Evolutionary conservation across 2,329 filamentous ascomycete species (phyloP).

Genomic region (Plenodomus lindquistii): DNA sequence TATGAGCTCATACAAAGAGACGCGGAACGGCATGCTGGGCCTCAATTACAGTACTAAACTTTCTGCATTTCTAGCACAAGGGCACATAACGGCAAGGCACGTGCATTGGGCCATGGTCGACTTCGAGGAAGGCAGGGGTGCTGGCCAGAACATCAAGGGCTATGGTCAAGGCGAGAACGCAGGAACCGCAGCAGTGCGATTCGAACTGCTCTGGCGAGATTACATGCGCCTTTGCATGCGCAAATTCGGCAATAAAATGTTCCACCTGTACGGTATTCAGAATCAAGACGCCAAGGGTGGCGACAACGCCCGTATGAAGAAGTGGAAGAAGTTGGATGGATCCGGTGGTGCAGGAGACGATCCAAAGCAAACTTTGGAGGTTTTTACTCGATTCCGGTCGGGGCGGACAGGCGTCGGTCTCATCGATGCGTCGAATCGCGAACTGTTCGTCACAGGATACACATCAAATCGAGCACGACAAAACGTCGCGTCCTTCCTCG

Average conservation of each 20-base stretch:
- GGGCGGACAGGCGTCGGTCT: constrained; percentile 76
- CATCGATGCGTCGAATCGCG: constrained; percentile 76
- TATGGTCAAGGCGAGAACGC: constrained; percentile 73
- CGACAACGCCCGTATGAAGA: constrained; percentile 44
- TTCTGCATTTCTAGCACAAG: constrained; percentile 72
- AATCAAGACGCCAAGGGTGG: constrained; percentile 22
- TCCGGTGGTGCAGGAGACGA: constrained; percentile 45
- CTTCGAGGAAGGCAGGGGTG: constrained; percentile 66
- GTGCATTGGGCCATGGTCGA: constrained; percentile 69
- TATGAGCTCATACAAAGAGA: constrained; percentile 68
- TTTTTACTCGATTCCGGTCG: constrained; percentile 62
- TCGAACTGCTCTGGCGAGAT: constrained; percentile 76
- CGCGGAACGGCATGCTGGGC: constrained; percentile 72
- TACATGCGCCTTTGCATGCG: constrained; percentile 77
- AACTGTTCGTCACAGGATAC: constrained; percentile 75
- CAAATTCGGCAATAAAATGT: constrained; percentile 70
- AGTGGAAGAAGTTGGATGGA: constrained; percentile 34
- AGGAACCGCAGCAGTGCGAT: constrained; percentile 69
- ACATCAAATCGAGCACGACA: constrained; percentile 76
- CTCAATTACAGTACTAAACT: constrained; percentile 75
- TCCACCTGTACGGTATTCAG: constrained; percentile 66
- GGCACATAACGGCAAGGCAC: constrained; percentile 73
- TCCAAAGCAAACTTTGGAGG: constrained; percentile 46
- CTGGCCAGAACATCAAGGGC: constrained; percentile 46
- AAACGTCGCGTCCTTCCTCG: constrained; percentile 74